Percentiles rank a stretch among this genome's conserved stretches.
phyloP scores from a whole-genome alignment of 2,329 filamentous ascomycete species.

The Penicillium expansum region DNA sequence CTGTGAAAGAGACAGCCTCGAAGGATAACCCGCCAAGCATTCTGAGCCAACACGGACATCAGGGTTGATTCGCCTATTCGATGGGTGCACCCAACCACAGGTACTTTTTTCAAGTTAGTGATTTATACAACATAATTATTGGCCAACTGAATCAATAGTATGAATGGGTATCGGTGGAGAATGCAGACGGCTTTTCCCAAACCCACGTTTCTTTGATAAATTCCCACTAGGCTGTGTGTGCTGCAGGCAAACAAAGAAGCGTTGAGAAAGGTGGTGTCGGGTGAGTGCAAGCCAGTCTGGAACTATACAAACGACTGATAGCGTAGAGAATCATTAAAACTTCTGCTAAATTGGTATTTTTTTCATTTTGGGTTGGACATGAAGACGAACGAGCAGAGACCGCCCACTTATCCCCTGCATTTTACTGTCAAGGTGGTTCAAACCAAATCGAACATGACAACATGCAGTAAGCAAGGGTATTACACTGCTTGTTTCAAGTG shows the following conservation, averaged over 20 bases:
- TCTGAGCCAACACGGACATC: neutral
- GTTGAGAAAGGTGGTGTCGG: neutral
- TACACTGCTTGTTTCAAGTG: neutral
- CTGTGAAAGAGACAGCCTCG: neutral
- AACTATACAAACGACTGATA: neutral
- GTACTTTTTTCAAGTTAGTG: neutral
- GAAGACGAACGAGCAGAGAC: neutral
- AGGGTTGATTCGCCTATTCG: neutral
- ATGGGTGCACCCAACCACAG: neutral
- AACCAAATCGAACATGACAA: neutral
- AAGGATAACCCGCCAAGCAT: neutral
- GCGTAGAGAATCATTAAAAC: neutral
- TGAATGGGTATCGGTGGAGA: neutral
- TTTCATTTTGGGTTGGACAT: neutral
- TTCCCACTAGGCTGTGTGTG: neutral
- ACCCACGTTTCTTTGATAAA: constrained; percentile 4
- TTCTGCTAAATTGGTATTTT: neutral
- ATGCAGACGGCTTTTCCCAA: neutral
- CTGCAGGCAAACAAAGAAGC: constrained; percentile 8
- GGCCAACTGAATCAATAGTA: neutral
- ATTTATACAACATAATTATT: neutral
- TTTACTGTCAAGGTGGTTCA: neutral
- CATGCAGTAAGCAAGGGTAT: neutral
- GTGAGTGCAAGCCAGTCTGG: neutral
- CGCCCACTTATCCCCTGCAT: neutral